Conservation (phyloP, 2,329 filamentous ascomycete genomes). For the Fusarium nygamai region DNA sequence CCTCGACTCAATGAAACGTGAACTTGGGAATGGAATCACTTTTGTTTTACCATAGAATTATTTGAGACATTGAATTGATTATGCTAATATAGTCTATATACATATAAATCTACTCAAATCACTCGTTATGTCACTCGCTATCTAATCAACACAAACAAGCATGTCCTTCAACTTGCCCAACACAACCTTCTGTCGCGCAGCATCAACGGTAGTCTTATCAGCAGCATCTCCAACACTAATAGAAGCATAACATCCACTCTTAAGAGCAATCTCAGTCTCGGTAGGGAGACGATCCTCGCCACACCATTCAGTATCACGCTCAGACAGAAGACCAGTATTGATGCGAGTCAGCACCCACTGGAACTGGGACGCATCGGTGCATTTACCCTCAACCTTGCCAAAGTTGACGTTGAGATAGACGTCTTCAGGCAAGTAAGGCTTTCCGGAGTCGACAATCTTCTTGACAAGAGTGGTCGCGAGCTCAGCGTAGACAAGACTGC, state of each 20-base stretch:
- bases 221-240: constrained; percentile 70
- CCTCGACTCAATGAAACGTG: background rate
- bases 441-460: constrained; percentile 63
- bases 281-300: constrained; percentile 64
- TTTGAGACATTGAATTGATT: background rate
- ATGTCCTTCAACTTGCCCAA: constrained; percentile 47
- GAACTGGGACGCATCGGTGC: constrained; percentile 64
- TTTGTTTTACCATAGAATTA: background rate
- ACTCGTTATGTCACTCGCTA: background rate
- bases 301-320: constrained; percentile 67
- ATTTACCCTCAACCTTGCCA: constrained; percentile 61
- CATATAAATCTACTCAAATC: background rate
- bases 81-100: background rate
- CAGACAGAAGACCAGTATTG: constrained; percentile 62
- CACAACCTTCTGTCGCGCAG: constrained; percentile 44
- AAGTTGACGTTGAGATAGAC: constrained; percentile 78
- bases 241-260: constrained; percentile 67
- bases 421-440: constrained; percentile 69
- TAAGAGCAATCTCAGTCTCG: constrained; percentile 63
- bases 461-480: constrained; percentile 68
- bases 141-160: constrained; percentile 41
- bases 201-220: constrained; percentile 65
- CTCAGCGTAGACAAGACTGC: constrained; percentile 70
- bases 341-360: constrained; percentile 72
- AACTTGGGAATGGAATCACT: background rate